phyloP scores from a whole-genome alignment of 1,284 basidiomycete genomes.

The Paramarasmius palmivorus region DNA sequence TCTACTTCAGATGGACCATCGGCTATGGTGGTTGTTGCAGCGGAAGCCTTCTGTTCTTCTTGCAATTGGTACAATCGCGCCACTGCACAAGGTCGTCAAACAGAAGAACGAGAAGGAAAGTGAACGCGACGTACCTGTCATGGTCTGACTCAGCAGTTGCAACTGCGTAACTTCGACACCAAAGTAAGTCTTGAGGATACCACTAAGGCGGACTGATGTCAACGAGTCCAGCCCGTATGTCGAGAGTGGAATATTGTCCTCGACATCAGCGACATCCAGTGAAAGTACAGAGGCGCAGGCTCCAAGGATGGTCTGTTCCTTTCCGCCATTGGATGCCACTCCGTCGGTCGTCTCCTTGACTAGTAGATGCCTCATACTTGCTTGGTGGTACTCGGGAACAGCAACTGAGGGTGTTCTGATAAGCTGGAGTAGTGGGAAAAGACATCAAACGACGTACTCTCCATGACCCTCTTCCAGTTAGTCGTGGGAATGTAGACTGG shows the following conservation, averaged over 20 bases:
- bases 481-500: constrained; percentile 4
- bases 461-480: constrained; percentile 4
- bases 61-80: not conserved
- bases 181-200: constrained; percentile 5
- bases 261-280: not conserved
- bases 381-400: constrained; percentile 3
- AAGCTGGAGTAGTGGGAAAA: not conserved
- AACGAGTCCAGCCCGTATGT: constrained; percentile 4
- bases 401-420: not conserved
- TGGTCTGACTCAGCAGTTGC: constrained; percentile 3
- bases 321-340: not conserved
- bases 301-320: constrained; percentile 2
- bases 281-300: constrained; percentile 2
- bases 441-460: not conserved
- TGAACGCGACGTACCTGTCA: not conserved
- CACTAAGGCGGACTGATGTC: constrained; percentile 6
- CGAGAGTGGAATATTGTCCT: constrained; percentile 6
- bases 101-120: not conserved
- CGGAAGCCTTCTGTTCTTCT: not conserved
- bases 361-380: not conserved
- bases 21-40: not conserved
- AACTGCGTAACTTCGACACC: constrained; percentile 4
- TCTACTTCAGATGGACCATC: not conserved
- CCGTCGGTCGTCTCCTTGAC: not conserved
- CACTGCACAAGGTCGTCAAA: not conserved